A percentile compares a stretch with the other conserved stretches of the same genome.
These are phyloP conservation scores for Panicum virgatum DNA, from an alignment of 202 grass and related monocot genomes.

Conservation along the genomic window DNA sequence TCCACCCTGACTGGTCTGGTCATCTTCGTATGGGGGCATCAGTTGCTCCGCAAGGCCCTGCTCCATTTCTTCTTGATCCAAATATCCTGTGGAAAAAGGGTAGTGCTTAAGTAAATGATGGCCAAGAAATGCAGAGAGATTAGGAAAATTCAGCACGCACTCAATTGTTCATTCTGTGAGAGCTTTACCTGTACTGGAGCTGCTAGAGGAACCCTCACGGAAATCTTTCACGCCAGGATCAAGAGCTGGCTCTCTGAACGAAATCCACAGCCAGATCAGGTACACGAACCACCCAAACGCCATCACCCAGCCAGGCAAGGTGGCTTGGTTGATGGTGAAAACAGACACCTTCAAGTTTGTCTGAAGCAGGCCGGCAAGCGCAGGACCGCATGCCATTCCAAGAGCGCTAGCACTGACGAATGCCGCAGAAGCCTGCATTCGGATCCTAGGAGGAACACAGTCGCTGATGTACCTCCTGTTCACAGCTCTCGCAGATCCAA, in stretches of 20 bases:
- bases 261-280: slow-evolving; percentile 59
- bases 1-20: neutral
- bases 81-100: neutral
- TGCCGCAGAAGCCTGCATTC: slow-evolving; percentile 71
- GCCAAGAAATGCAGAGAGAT: neutral
- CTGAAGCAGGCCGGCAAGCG: slow-evolving; percentile 61
- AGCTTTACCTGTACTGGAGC: slow-evolving; percentile 21
- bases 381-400: slow-evolving; percentile 68
- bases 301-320: slow-evolving; percentile 74
- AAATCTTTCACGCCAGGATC: neutral
- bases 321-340: slow-evolving; percentile 51
- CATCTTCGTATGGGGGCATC: slow-evolving; percentile 1
- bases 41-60: slow-evolving; percentile 36
- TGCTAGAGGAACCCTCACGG: slow-evolving; percentile 10
- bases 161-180: neutral
- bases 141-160: too few relatives aligned
- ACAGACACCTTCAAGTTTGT: slow-evolving; percentile 41
- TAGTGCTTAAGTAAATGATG: neutral
- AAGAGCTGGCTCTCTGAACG: slow-evolving; percentile 50
- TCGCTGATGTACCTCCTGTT: slow-evolving; percentile 74
- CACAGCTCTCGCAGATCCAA: slow-evolving; percentile 69
- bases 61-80: slow-evolving; percentile 38
- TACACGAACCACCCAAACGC: slow-evolving; percentile 54
- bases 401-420: slow-evolving; percentile 75
- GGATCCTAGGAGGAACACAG: slow-evolving; percentile 58